Evolutionary conservation across 2,329 filamentous ascomycete species (phyloP), one percentile per base, ranked within the genome.

Genomic region (Mycogone perniciosa): DNA sequence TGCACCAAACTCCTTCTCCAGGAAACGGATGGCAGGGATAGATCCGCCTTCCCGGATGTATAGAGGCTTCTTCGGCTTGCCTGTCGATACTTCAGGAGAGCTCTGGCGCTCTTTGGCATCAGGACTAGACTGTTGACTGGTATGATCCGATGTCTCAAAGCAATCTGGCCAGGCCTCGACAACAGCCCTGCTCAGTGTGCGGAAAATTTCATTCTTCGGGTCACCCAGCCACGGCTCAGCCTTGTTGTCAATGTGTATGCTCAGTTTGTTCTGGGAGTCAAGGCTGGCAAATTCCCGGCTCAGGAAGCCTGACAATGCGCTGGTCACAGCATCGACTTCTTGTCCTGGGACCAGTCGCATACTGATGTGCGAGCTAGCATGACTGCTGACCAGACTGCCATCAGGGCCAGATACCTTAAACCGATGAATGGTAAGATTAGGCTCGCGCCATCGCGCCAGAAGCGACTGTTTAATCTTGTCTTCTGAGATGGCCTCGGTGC

Each of bases 211-310:
- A 59, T 95, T 96, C 44, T 84, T 83, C 4, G 89, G 90, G 60
- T 96, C 89, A 10, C 93, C 92, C 0, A 99, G 81, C 93, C 93
- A 99, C 0, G 93, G 90, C 64, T 99, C 93, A 0, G 93, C 92
- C 68, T 88, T 86, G 64, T 96, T 93, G 57, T 96, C 90, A 57
- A 99, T 91, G 31, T 84, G 85, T 37, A 99, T 81, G 1, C 77
- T 85, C 34, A 99, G 76, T 5, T 76, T 79, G 62, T 99, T 99
- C 54, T 88, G 85, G 1, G 89, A 92, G 31, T 85, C 84, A 2
- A 97, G 81, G 11, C 77, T 70, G 1, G 74, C 76, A 62, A 96
- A 99, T 57, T 90, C 80, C 9, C 78, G 72, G 43, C 82, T 69
- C 0, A 96, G 74, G 62, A 86, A 95, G 1, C 73, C 65, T 0